Percentiles rank a stretch among this genome's conserved stretches.
phyloP scores from a whole-genome alignment of 1,139 yeast genomes.

The Lodderomyces oxycetoniae region DNA sequence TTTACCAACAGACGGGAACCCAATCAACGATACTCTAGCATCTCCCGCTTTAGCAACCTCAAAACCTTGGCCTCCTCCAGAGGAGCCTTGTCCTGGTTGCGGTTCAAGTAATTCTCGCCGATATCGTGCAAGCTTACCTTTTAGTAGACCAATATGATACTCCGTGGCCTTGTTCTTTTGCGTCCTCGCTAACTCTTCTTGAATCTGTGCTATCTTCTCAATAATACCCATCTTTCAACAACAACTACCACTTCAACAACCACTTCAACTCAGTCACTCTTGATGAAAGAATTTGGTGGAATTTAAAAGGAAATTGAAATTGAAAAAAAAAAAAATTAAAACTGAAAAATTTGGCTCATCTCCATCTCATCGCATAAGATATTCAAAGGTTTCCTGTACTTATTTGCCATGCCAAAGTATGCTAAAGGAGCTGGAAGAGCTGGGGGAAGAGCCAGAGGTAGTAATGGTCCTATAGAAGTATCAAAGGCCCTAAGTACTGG shows the following conservation, averaged over 20 bases:
- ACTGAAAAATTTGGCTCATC: neutral
- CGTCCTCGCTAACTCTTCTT: constrained; percentile 89
- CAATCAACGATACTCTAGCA: constrained; percentile 91
- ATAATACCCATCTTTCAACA: constrained; percentile 28
- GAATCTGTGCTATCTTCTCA: constrained; percentile 85
- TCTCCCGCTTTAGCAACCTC: constrained; percentile 96
- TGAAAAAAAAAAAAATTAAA: constrained; percentile 1
- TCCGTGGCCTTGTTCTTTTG: constrained; percentile 98
- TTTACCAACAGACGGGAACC: constrained; percentile 97
- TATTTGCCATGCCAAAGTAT: constrained; percentile 2
- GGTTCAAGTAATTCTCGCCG: constrained; percentile 91
- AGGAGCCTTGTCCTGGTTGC: constrained; percentile 63
- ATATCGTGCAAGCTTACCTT: constrained; percentile 93
- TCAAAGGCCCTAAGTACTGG: constrained; percentile 34
- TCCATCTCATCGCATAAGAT: constrained; percentile 1
- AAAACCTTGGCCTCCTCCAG: constrained; percentile 82
- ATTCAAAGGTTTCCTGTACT: neutral
- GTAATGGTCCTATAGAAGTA: constrained; percentile 20
- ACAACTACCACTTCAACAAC: no score
- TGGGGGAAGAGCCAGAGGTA: constrained; percentile 9
- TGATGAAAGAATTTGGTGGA: no score
- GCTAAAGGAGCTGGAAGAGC: constrained; percentile 3
- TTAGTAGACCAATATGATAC: constrained; percentile 87
- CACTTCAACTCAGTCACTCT: no score
- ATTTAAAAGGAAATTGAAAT: neutral